These are phyloP conservation scores for Dipodascopsis uninucleata DNA, from an alignment of 805 yeast genomes.

Conservation along the genomic window DNA sequence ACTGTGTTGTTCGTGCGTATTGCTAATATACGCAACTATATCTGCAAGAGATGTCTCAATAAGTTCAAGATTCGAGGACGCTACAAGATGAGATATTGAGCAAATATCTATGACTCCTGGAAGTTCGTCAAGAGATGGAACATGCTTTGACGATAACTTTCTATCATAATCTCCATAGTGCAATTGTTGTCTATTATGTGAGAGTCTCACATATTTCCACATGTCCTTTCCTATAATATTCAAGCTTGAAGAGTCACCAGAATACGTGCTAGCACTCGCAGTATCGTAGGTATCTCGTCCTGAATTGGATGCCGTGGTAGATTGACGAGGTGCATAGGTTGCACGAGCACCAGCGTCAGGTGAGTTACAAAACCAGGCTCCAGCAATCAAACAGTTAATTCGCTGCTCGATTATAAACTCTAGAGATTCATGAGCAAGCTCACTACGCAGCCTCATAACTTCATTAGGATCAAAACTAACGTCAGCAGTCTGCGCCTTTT, in stretches of 20 bases:
- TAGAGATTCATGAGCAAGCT: constrained; percentile 4
- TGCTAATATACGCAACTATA: background rate
- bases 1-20: no score
- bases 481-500: background rate
- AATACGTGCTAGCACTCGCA: background rate
- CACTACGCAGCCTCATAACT: constrained; percentile 2
- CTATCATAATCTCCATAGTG: constrained; percentile 5
- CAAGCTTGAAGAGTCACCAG: no score
- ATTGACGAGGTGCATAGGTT: background rate
- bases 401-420: constrained; percentile 14
- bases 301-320: constrained; percentile 1
- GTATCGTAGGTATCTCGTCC: background rate
- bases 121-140: constrained; percentile 6
- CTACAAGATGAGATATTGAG: background rate
- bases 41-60: background rate
- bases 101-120: constrained; percentile 7
- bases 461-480: constrained; percentile 7
- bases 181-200: constrained; percentile 6
- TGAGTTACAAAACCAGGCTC: constrained; percentile 16
- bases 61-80: background rate
- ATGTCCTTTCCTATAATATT: background rate
- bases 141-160: background rate
- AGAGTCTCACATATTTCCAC: constrained; percentile 6
- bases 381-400: constrained; percentile 6
- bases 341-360: background rate